Conservation (phyloP, 2,329 filamentous ascomycete genomes). For the Pestalotiopsis sp. region DNA sequence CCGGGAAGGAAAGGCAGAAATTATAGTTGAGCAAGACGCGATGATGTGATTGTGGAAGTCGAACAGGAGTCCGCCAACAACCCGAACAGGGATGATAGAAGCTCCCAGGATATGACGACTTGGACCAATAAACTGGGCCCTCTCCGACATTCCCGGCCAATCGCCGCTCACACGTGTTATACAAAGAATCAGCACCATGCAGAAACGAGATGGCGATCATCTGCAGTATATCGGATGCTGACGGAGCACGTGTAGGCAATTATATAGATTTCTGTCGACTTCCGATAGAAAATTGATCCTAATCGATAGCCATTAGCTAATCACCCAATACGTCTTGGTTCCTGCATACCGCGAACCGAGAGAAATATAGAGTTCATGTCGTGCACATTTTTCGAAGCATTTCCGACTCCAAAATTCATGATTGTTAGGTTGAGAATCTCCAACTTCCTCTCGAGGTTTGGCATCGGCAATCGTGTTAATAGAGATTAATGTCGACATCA, state of each 20-base stretch:
- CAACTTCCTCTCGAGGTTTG: too few relatives aligned
- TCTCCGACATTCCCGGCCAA: not conserved
- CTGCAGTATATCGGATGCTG: not conserved
- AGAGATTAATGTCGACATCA: too few relatives aligned
- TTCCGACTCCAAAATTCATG: too few relatives aligned
- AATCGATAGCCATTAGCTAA: too few relatives aligned
- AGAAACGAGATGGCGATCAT: not conserved
- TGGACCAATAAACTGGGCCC: not conserved
- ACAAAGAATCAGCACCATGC: not conserved
- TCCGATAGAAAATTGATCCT: not conserved
- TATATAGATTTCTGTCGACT: not conserved
- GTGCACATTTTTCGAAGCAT: too few relatives aligned
- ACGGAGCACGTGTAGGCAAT: not conserved
- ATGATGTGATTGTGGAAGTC: not conserved
- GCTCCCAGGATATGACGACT: not conserved
- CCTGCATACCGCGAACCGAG: too few relatives aligned
- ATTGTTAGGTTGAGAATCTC: too few relatives aligned
- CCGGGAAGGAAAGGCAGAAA: not conserved
- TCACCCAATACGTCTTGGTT: too few relatives aligned
- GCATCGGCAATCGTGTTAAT: too few relatives aligned
- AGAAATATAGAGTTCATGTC: too few relatives aligned
- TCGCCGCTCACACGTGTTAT: slow-evolving; percentile 4
- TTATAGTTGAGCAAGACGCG: not conserved
- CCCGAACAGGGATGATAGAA: not conserved
- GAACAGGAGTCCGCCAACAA: not conserved